A percentile compares a stretch with the other conserved stretches of the same genome.
Evolutionary conservation across 352 stramenopile species (phyloP).

Genomic region (Phytophthora pisi): DNA sequence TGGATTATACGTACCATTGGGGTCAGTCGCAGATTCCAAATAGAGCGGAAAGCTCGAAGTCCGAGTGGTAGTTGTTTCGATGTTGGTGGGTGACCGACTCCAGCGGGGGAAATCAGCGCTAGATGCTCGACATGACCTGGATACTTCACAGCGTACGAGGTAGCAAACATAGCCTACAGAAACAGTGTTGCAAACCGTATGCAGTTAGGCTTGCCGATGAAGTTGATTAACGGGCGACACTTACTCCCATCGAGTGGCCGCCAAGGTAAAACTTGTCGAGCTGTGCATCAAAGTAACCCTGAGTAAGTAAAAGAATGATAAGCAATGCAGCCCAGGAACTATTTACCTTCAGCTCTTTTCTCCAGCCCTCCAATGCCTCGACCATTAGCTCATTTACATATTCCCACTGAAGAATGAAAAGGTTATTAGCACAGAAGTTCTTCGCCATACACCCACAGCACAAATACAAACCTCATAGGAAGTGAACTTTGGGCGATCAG

Average conservation of each 20-base stretch:
- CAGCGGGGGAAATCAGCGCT: constrained; percentile 55
- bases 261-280: constrained; percentile 67
- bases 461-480: constrained; percentile 51
- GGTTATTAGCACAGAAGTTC: too few relatives aligned
- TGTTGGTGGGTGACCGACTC: constrained; percentile 50
- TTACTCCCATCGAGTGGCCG: constrained; percentile 71
- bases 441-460: too few relatives aligned
- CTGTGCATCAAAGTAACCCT: constrained; percentile 8
- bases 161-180: constrained; percentile 61
- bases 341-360: constrained; percentile 56
- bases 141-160: constrained; percentile 58
- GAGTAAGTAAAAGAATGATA: background rate
- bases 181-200: background rate
- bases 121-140: constrained; percentile 56
- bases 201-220: background rate
- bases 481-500: constrained; percentile 59
- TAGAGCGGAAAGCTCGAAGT: constrained; percentile 50
- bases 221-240: background rate
- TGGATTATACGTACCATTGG: constrained; percentile 38
- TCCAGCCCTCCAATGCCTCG: constrained; percentile 62
- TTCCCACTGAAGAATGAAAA: constrained; percentile 42
- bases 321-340: background rate
- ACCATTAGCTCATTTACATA: constrained; percentile 67
- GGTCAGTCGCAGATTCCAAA: constrained; percentile 58
- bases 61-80: constrained; percentile 36